Percentiles rank a stretch among this genome's conserved stretches.
Conservation (phyloP, 768 basidiomycete species). For the Candolleomyces efflorescens region DNA sequence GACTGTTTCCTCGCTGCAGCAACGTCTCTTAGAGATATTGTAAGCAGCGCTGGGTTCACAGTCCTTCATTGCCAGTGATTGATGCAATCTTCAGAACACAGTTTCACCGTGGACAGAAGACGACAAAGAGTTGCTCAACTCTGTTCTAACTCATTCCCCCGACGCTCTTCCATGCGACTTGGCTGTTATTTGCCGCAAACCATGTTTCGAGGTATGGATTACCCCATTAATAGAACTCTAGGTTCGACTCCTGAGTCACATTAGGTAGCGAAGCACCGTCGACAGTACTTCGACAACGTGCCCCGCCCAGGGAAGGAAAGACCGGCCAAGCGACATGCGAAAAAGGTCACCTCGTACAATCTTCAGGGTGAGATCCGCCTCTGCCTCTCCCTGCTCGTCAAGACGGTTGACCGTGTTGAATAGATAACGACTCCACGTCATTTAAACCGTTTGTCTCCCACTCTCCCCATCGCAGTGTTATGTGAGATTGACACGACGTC, state of each 20-base stretch:
- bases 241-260: constrained; percentile 8
- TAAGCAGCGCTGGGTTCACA: constrained; percentile 1
- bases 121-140: constrained; percentile 24
- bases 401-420: background rate
- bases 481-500: too few species aligned
- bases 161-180: constrained; percentile 47
- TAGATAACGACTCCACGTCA: constrained; percentile 3
- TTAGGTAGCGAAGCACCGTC: constrained; percentile 20
- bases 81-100: background rate
- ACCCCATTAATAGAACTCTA: constrained; percentile 15
- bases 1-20: constrained; percentile 26
- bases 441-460: constrained; percentile 8
- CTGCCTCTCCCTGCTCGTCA: background rate
- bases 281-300: background rate
- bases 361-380: background rate
- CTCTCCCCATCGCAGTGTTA: background rate
- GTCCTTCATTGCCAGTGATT: background rate
- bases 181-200: constrained; percentile 41
- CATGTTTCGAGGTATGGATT: constrained; percentile 40
- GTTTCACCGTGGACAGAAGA: constrained; percentile 21
- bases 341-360: background rate
- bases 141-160: constrained; percentile 38
- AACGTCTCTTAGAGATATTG: constrained; percentile 7
- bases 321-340: background rate
- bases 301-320: background rate